Percentiles rank a stretch among this genome's conserved stretches.
Evolutionary conservation across 1,284 basidiomycete genomes (phyloP).

Genomic region (Trametes hirsuta): DNA sequence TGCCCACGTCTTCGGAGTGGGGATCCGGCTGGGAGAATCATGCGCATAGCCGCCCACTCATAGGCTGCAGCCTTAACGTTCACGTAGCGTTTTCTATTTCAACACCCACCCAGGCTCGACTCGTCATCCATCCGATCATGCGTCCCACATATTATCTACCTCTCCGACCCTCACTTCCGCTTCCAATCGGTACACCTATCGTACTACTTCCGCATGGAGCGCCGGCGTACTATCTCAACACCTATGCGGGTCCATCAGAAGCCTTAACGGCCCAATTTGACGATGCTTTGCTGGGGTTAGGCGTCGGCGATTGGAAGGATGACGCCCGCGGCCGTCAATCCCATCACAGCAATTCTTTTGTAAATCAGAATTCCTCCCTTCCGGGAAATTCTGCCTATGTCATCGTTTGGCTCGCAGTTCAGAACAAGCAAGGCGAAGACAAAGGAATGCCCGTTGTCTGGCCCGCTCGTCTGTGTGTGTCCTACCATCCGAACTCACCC

Average conservation of each 20-base stretch:
- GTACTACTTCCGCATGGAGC: slow-evolving; percentile 67
- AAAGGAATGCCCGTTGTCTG: slow-evolving; percentile 77
- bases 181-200: slow-evolving; percentile 64
- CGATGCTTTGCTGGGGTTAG: slow-evolving; percentile 60
- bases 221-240: slow-evolving; percentile 70
- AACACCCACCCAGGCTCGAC: slow-evolving; percentile 35
- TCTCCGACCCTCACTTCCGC: slow-evolving; percentile 43
- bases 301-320: slow-evolving; percentile 54
- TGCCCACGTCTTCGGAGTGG: slow-evolving; percentile 56
- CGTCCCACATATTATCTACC: slow-evolving; percentile 55
- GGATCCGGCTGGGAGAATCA: slow-evolving; percentile 62
- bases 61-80: slow-evolving; percentile 63
- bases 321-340: neutral
- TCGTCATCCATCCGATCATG: slow-evolving; percentile 65
- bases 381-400: slow-evolving; percentile 47
- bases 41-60: slow-evolving; percentile 51
- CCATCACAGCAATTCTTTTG: neutral
- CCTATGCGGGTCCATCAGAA: slow-evolving; percentile 65
- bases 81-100: slow-evolving; percentile 41
- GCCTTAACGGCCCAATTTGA: slow-evolving; percentile 66
- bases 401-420: slow-evolving; percentile 72
- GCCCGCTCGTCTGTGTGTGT: slow-evolving; percentile 62
- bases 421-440: slow-evolving; percentile 76
- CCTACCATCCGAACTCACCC: slow-evolving; percentile 45
- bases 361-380: neutral